A percentile compares a stretch with the other conserved stretches of the same genome.
Conservation (phyloP, 352 stramenopile species). For the Pythium coloratum region DNA sequence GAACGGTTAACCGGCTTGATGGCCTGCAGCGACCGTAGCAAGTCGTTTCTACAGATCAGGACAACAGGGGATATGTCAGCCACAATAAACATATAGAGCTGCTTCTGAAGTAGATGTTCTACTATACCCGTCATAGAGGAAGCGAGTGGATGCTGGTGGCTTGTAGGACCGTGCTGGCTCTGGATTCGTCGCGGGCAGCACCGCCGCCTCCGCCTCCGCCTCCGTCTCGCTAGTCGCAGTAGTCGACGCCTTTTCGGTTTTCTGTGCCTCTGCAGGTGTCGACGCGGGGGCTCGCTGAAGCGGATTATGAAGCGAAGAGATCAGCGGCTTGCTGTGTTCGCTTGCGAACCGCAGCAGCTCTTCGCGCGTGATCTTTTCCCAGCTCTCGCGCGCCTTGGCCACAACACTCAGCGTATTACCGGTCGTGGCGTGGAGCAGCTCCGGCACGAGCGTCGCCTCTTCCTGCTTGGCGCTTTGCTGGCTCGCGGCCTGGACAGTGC, state of each 20-base stretch:
- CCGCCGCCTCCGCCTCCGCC: background rate
- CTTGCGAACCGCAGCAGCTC: conserved; percentile 62
- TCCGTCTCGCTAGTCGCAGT: background rate
- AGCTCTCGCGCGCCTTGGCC: conserved; percentile 37
- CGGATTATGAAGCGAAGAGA: conserved; percentile 8
- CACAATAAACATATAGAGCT: background rate
- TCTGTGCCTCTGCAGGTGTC: background rate
- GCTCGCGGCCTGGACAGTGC: conserved; percentile 22
- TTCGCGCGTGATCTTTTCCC: conserved; percentile 68
- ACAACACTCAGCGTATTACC: conserved; percentile 51
- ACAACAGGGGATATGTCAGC: background rate
- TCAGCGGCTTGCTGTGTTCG: conserved; percentile 42
- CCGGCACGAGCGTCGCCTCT: conserved; percentile 33
- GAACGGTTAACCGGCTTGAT: conserved; percentile 54
- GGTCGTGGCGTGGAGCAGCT: conserved; percentile 18
- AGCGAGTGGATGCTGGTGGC: conserved; percentile 31
- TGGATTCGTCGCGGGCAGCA: conserved; percentile 4
- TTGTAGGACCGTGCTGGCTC: conserved; percentile 15
- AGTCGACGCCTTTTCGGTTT: background rate
- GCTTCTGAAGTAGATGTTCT: background rate
- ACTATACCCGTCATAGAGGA: conserved; percentile 67
- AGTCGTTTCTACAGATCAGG: conserved; percentile 40
- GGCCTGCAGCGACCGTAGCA: conserved; percentile 62
- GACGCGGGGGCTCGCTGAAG: background rate
- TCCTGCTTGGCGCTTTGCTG: conserved; percentile 28